Conservation (phyloP, 805 yeast species). For the Saccharomycopsis oosterbeekiorum region DNA sequence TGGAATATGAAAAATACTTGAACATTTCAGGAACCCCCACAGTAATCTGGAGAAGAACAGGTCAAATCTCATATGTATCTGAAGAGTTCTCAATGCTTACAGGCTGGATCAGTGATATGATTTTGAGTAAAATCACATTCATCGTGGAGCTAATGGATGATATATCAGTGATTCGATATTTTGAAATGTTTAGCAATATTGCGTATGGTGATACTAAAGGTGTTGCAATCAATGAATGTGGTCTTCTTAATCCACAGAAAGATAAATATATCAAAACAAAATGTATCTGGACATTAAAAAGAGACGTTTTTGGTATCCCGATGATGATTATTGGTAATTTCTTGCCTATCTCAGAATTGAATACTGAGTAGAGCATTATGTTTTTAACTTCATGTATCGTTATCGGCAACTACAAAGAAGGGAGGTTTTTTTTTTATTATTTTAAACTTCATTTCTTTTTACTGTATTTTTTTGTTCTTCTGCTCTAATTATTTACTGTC, state of each 20-base stretch:
- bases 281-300: slow-evolving; percentile 84
- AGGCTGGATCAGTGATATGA: slow-evolving; percentile 74
- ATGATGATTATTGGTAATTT: slow-evolving; percentile 95
- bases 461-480: background rate
- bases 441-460: background rate
- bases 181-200: slow-evolving; percentile 70
- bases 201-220: slow-evolving; percentile 90
- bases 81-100: slow-evolving; percentile 84
- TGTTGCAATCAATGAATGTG: slow-evolving; percentile 78
- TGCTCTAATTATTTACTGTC: background rate
- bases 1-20: slow-evolving; percentile 82
- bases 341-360: slow-evolving; percentile 47
- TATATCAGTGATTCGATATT: slow-evolving; percentile 75
- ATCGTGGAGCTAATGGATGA: slow-evolving; percentile 82
- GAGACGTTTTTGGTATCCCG: slow-evolving; percentile 95
- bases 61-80: slow-evolving; percentile 92
- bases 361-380: background rate
- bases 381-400: too few species aligned
- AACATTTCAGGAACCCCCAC: slow-evolving; percentile 88
- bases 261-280: slow-evolving; percentile 55
- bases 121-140: slow-evolving; percentile 59
- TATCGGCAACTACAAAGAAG: too few species aligned
- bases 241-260: slow-evolving; percentile 50
- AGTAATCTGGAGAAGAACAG: slow-evolving; percentile 90
- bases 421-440: background rate